Base-by-base conservation (phyloP, 2,329 filamentous ascomycete species). In the Malbranchea cinnamomea region DNA sequence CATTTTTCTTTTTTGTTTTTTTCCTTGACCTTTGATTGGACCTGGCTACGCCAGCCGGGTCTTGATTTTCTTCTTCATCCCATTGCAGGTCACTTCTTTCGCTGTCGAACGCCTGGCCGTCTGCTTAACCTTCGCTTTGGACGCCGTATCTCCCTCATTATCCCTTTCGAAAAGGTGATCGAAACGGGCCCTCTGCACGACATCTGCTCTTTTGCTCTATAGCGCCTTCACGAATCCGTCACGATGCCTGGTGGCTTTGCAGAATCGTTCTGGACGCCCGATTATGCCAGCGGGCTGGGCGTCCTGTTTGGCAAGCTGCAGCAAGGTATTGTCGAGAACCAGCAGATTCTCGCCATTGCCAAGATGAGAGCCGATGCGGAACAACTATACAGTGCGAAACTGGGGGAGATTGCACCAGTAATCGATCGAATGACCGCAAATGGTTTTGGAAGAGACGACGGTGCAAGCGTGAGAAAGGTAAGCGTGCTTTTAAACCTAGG, bases 271-370 rank as follows among this genome's bases (percentile, higher is more conserved):
- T 98, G 89, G 89, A 93, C 89, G 38, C 73, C 74, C 53, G 89
- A 98, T 68, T 95, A 95, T 67, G 87, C 87, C 53, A 84, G 81
- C 65, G 85, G 89, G 39, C 71, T 98, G 42, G 85, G 87, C 32
- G 84, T 95, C 41, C 71, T 98, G 41, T 98, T 95, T 50, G 75
- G 75, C 54, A 98, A 98, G 66, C 76, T 98, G 33, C 85, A 95
- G 57, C 89, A 98, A 57, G 89, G 89, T 37, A 79, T 91, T 35
- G 71, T 85, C 45, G 89, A 98, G 59, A 92, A 98, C 56, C 80
- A 87, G 48, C 89, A 98, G 59, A 68, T 98, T 37, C 64, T 98
- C 40, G 89, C 79, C 21, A 74, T 98, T 48, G 84, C 89, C 40
- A 81, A 81, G 37, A 71, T 95, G 76, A 82, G 89, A 58, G 87